Base-by-base conservation (phyloP, 805 yeast species). In the Metschnikowia reukaufii region DNA sequence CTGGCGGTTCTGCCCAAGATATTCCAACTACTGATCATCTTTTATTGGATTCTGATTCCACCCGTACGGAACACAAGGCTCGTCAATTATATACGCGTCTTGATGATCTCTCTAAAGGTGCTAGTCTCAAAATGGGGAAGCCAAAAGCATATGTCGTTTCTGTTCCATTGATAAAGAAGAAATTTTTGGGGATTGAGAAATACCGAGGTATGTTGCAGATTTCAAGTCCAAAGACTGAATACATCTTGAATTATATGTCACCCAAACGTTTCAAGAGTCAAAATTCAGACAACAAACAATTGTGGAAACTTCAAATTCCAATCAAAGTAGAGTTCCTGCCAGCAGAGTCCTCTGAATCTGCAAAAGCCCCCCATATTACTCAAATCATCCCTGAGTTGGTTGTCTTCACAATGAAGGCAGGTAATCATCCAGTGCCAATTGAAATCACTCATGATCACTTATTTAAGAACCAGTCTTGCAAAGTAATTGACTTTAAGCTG, bases 401-500 rank as follows among this genome's bases (percentile, higher is more conserved):
- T 2, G 63, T 62, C 2, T 49, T 65, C 33, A 65, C 72, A 0
- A 48, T 67, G 19, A 64, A 64, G 48, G 62, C 72, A 1, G 64
- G 63, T 44, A 51, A 54, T 17, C 36, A 62, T 13, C 71, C 72
- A 0, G 63, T 70, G 9, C 75, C 74, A 0, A 53, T 67, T 2
- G 70, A 66, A 12, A 44, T 70, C 37, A 65, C 63, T 39, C 65
- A 64, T 21, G 74, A 67, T 44, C 63, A 66, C 63, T 39, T 66
- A 5, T 71, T 68, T 54, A 62, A 61, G 31, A 67, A 70, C 51
- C 37, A 44, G 35, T 44, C 48, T 9, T 36, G 33, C 17, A 41
- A 41, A 30, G 27, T 49, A n/a, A 34, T 36, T 10, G 41, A 47
- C 25, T 16, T 29, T 16, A 47, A 33, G 17, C 52, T 45, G 42